Base-by-base conservation (phyloP, 2,329 filamentous ascomycete genomes). In the Penicillium sp. region DNA sequence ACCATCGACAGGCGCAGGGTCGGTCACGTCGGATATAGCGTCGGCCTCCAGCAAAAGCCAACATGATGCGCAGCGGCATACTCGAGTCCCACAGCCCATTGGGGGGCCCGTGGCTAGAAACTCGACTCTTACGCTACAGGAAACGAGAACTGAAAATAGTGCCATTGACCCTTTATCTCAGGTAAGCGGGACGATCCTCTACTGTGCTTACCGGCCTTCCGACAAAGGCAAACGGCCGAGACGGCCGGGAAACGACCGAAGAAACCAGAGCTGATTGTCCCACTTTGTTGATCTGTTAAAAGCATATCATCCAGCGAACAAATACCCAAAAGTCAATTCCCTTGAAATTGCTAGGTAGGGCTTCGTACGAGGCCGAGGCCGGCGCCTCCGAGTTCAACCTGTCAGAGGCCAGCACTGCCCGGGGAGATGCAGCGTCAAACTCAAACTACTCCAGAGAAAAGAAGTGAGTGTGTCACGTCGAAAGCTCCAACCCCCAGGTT, bases 131-230 rank as follows among this genome's bases (percentile, higher is more conserved):
- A 67, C 63, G 39, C 55, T 66, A 27, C 60, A 67, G 18, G 71
- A 75, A 49, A 64, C 65, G 18, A 66, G 64, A 47, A 70, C 71
- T 53, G 72, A 77, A 53, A 70, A 70, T 54, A 79, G 82, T 54
- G 80, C 80, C 27, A 87, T 89, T 61, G 87, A 90, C 73, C 87
- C 87, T 57, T 78, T 89, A 63, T 89, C 87, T 53, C 85, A 89
- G 75, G 87, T 89, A 68, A 66, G 71, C 49, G 16, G 35, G 33
- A 47, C 16, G 44, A n/a, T 36, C n/a, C 37, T 36, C 47, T 18
- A 22, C 27, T 6, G 31, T 10, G 31, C 47, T 7, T 50, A n/a
- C 18, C 22, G 18, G 47, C 19, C 47, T 31, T 16, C 16, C 24
- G 31, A 46, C 33, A 52, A 36, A 44, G 47, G 33, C 47, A 13